These are phyloP conservation scores for Gnomoniopsis smithogilvyi DNA, from an alignment of 2,329 filamentous ascomycete species.

Conservation along the genomic window DNA sequence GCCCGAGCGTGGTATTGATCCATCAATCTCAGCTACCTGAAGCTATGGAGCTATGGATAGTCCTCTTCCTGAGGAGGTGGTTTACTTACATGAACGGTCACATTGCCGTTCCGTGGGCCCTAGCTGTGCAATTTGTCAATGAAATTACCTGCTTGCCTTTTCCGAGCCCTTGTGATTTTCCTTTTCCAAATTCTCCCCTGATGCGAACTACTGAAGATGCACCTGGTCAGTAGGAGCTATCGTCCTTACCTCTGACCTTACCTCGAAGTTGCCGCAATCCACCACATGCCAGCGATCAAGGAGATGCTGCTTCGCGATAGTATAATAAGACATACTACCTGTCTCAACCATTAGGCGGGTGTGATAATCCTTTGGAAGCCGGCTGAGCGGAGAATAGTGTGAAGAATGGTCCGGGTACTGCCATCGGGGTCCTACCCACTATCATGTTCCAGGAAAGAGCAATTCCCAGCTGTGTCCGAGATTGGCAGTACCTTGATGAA, in stretches of 20 bases:
- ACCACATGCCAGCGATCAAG: conserved; percentile 4
- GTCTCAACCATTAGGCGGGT: conserved; percentile 12
- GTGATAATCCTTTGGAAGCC: not conserved
- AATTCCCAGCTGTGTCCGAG: not conserved
- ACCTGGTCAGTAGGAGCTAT: conserved; percentile 24
- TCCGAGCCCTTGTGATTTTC: not conserved
- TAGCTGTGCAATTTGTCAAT: not conserved
- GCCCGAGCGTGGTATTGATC: conserved; percentile 4
- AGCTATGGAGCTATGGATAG: not conserved
- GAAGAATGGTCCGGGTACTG: not conserved
- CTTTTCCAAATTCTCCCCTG: not conserved
- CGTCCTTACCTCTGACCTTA: conserved; percentile 30
- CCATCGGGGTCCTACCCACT: not conserved
- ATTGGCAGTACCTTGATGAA: not conserved
- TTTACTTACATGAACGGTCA: not conserved
- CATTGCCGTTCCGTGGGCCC: not conserved
- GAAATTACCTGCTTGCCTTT: not conserved
- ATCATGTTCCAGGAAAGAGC: not conserved
- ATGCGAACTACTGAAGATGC: conserved; percentile 3
- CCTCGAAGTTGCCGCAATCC: conserved; percentile 19
- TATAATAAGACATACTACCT: conserved; percentile 18
- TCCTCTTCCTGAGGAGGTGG: not conserved
- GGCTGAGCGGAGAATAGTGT: not conserved
- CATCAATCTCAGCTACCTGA: not conserved
- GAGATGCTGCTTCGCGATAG: conserved; percentile 2